A percentile compares a stretch with the other conserved stretches of the same genome.
phyloP scores from a whole-genome alignment of 1,284 basidiomycete species.

The Pisolithus thermaeus region DNA sequence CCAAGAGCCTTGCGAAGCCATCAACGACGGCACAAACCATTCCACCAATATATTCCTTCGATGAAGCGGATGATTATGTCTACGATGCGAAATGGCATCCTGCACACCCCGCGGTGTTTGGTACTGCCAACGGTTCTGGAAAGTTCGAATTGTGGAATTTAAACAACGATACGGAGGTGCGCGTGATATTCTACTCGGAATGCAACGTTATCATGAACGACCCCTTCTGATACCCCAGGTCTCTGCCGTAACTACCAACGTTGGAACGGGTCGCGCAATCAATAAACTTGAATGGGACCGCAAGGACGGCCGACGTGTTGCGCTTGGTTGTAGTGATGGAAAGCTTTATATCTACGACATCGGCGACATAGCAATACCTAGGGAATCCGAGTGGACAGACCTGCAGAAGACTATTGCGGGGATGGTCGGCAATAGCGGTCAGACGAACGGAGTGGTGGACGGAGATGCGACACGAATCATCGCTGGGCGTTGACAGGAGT shows the following conservation, averaged over 20 bases:
- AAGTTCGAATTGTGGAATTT: conserved; percentile 97
- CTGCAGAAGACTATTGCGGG: conserved; percentile 76
- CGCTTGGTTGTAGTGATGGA: conserved; percentile 88
- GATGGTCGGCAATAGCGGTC: conserved; percentile 45
- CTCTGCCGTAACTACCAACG: conserved; percentile 70
- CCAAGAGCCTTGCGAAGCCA: conserved; percentile 53
- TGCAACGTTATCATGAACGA: not conserved
- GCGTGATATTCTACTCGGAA: conserved; percentile 16
- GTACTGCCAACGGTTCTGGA: conserved; percentile 89
- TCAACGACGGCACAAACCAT: conserved; percentile 55
- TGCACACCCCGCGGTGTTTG: conserved; percentile 90
- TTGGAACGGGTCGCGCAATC: conserved; percentile 72
- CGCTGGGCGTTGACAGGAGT: conserved; percentile 37
- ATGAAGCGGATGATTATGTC: conserved; percentile 97
- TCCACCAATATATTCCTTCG: conserved; percentile 82
- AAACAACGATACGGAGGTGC: conserved; percentile 89
- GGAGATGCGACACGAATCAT: conserved; percentile 36
- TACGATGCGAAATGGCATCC: conserved; percentile 99
- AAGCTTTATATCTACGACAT: conserved; percentile 91
- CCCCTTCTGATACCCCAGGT: conserved; percentile 44
- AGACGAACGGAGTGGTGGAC: conserved; percentile 48
- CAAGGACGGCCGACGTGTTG: conserved; percentile 79
- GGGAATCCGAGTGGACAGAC: conserved; percentile 87
- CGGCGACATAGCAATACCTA: conserved; percentile 80
- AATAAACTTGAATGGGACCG: conserved; percentile 96